A percentile compares a stretch with the other conserved stretches of the same genome.
These are phyloP conservation scores for Penicillium turbatum DNA, from an alignment of 495 filamentous ascomycete genomes.

Conservation along the genomic window DNA sequence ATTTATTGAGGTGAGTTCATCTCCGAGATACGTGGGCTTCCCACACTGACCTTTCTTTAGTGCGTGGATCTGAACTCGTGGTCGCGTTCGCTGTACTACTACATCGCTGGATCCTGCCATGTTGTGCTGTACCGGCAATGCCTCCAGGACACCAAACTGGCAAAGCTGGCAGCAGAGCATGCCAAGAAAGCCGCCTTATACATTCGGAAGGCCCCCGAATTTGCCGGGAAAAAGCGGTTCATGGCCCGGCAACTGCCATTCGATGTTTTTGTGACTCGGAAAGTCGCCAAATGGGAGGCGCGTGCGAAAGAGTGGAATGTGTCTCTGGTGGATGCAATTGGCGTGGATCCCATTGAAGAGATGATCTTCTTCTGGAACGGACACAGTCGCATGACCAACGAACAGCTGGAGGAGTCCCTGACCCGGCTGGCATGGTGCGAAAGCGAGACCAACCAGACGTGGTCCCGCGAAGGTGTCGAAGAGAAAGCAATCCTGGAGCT, in stretches of 20 bases:
- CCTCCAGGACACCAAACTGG: slow-evolving; percentile 45
- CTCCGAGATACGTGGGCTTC: neutral
- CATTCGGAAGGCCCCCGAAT: slow-evolving; percentile 64
- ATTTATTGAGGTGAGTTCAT: slow-evolving; percentile 56
- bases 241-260: slow-evolving; percentile 88
- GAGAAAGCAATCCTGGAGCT: slow-evolving; percentile 68
- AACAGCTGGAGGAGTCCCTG: slow-evolving; percentile 61
- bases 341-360: slow-evolving; percentile 79
- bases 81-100: slow-evolving; percentile 87
- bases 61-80: slow-evolving; percentile 86
- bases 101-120: slow-evolving; percentile 73
- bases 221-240: slow-evolving; percentile 81
- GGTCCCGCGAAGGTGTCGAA: slow-evolving; percentile 61
- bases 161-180: slow-evolving; percentile 45
- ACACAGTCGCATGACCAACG: slow-evolving; percentile 67
- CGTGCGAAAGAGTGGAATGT: slow-evolving; percentile 65
- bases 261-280: slow-evolving; percentile 80
- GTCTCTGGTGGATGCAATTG: slow-evolving; percentile 74
- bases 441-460: slow-evolving; percentile 47
- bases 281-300: slow-evolving; percentile 85
- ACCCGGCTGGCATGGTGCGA: slow-evolving; percentile 63
- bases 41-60: slow-evolving; percentile 15
- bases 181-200: slow-evolving; percentile 65
- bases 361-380: slow-evolving; percentile 96
- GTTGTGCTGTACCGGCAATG: slow-evolving; percentile 72